Percentiles rank a stretch among this genome's conserved stretches.
Evolutionary conservation across 768 basidiomycete genomes (phyloP).

Genomic region (Tephrocybe rancida): DNA sequence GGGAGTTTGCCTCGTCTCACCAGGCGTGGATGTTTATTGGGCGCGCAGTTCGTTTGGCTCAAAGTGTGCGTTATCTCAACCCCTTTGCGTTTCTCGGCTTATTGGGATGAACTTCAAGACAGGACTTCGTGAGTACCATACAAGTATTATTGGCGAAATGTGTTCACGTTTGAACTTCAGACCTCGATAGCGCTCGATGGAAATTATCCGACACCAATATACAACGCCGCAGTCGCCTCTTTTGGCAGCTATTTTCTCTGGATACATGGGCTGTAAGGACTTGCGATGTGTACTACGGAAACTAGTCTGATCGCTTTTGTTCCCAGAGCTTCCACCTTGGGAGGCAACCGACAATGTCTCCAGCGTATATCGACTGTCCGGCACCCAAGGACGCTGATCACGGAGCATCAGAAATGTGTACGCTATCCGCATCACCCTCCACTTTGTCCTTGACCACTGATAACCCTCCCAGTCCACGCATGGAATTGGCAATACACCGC

Average conservation of each 20-base stretch:
- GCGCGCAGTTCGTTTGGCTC: constrained; percentile 56
- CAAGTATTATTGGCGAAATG: neutral
- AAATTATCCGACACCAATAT: constrained; percentile 46
- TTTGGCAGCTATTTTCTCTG: constrained; percentile 69
- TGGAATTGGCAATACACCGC: constrained; percentile 61
- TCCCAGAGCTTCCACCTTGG: constrained; percentile 65
- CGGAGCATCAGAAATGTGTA: constrained; percentile 44
- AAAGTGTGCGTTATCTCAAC: constrained; percentile 49
- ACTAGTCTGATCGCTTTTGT: neutral
- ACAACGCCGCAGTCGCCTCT: constrained; percentile 54
- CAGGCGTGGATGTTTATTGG: constrained; percentile 61
- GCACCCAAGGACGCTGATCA: constrained; percentile 46
- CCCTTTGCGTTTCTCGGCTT: neutral
- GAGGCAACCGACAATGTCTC: constrained; percentile 56
- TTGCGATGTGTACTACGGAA: neutral
- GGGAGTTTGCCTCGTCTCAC: constrained; percentile 46
- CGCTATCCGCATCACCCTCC: constrained; percentile 14
- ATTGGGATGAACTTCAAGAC: constrained; percentile 22
- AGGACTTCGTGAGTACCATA: constrained; percentile 49
- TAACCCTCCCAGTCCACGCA: constrained; percentile 42
- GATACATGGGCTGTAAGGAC: constrained; percentile 62
- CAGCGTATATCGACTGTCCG: constrained; percentile 56
- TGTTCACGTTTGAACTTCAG: constrained; percentile 29
- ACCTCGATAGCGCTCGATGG: constrained; percentile 64
- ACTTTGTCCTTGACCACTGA: neutral